Percentiles rank a stretch among this genome's conserved stretches.
phyloP scores from a whole-genome alignment of 73 alveolate genomes.

The Paramecium sexaurelia region DNA sequence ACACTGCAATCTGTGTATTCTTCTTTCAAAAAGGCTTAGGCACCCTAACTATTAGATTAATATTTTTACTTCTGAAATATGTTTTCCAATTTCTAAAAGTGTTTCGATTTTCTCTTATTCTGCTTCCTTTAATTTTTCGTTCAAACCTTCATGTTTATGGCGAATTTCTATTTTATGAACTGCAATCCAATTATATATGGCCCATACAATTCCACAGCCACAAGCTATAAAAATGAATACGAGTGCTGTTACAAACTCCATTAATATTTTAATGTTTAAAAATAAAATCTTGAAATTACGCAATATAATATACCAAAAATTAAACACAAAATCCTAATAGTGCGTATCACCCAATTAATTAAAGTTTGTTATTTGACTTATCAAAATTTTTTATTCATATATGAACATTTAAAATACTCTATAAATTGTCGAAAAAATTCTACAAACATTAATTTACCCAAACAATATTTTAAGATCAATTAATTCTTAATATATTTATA shows the following conservation, averaged over 20 bases:
- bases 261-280: constrained; percentile 1
- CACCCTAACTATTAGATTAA: constrained; percentile 71
- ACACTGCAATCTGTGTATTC: constrained; percentile 78
- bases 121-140: constrained; percentile 42
- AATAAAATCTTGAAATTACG: constrained; percentile 1
- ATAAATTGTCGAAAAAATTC: too few relatives aligned
- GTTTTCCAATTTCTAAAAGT: constrained; percentile 44
- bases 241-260: constrained; percentile 61
- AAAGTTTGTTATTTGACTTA: too few relatives aligned
- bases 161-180: constrained; percentile 52
- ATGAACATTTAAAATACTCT: too few relatives aligned
- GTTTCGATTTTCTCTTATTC: constrained; percentile 62
- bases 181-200: constrained; percentile 40
- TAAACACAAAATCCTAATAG: background rate
- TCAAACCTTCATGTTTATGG: constrained; percentile 1
- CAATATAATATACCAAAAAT: background rate
- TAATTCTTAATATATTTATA: too few relatives aligned
- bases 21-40: constrained; percentile 79
- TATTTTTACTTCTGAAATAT: constrained; percentile 46
- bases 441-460: too few relatives aligned
- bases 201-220: constrained; percentile 60
- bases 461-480: too few relatives aligned
- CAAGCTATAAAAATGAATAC: constrained; percentile 51
- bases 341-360: background rate
- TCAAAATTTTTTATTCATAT: too few relatives aligned